These are phyloP conservation scores for Fusarium falciforme DNA, from an alignment of 2,329 filamentous ascomycete genomes.

Conservation along the genomic window DNA sequence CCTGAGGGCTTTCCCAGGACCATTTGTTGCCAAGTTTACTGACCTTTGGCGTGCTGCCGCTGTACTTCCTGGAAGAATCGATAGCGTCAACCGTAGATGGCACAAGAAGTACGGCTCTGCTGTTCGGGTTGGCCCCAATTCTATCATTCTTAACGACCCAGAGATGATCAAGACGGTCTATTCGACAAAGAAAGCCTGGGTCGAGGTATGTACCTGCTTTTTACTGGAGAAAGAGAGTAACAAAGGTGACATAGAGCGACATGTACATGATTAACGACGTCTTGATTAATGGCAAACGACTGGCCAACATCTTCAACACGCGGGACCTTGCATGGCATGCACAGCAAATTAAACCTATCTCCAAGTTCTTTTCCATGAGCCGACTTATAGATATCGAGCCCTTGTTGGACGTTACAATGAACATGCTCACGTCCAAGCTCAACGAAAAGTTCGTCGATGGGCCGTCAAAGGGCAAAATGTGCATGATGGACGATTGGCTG, in stretches of 20 bases:
- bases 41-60: neutral
- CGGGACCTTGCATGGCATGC: neutral
- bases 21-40: neutral
- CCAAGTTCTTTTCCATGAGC: conserved; percentile 1
- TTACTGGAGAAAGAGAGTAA: neutral
- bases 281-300: neutral
- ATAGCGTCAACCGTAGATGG: neutral
- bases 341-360: neutral
- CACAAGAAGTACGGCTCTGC: neutral
- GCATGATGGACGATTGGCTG: neutral
- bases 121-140: neutral
- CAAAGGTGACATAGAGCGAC: neutral
- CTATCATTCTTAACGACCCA: neutral
- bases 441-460: neutral
- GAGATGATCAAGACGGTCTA: neutral
- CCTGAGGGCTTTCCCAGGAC: neutral
- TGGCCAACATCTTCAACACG: neutral
- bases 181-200: neutral
- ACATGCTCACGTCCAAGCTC: neutral
- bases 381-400: neutral
- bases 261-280: conserved; percentile 1
- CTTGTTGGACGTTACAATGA: neutral
- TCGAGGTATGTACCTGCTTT: neutral
- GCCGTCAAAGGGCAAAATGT: neutral
- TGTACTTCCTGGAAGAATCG: neutral